phyloP scores from a whole-genome alignment of 2,329 filamentous ascomycete genomes.

The Penicillium polonicum region DNA sequence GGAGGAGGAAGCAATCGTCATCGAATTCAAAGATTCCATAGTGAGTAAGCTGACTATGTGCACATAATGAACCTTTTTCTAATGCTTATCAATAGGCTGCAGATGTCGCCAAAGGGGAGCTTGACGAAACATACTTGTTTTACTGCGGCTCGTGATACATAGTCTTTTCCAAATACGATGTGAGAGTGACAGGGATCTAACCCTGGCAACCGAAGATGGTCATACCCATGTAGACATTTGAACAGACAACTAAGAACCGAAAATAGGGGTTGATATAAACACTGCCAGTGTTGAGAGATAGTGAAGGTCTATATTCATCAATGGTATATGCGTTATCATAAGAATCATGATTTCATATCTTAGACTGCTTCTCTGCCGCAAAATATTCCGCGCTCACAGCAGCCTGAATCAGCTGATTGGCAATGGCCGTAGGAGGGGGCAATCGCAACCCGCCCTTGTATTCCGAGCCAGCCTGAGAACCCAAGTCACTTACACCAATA shows the following conservation, averaged over 20 bases:
- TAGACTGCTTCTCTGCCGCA: conserved; percentile 55
- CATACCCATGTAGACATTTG: background rate
- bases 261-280: background rate
- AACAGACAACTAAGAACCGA: background rate
- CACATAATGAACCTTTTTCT: background rate
- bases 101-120: background rate
- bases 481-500: conserved; percentile 66
- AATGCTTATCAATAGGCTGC: background rate
- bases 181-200: background rate
- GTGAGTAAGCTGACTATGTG: background rate
- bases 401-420: conserved; percentile 79
- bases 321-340: background rate
- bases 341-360: conserved; percentile 27
- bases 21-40: background rate
- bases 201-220: background rate
- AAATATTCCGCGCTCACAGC: conserved; percentile 72
- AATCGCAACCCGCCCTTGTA: conserved; percentile 76
- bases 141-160: background rate
- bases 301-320: background rate
- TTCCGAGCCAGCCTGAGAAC: conserved; percentile 60
- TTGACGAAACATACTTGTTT: background rate
- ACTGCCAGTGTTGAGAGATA: background rate
- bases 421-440: conserved; percentile 86
- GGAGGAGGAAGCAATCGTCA: background rate
- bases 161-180: background rate